Conservation (phyloP, 306 rosid species). For the Sophora flavescens region DNA sequence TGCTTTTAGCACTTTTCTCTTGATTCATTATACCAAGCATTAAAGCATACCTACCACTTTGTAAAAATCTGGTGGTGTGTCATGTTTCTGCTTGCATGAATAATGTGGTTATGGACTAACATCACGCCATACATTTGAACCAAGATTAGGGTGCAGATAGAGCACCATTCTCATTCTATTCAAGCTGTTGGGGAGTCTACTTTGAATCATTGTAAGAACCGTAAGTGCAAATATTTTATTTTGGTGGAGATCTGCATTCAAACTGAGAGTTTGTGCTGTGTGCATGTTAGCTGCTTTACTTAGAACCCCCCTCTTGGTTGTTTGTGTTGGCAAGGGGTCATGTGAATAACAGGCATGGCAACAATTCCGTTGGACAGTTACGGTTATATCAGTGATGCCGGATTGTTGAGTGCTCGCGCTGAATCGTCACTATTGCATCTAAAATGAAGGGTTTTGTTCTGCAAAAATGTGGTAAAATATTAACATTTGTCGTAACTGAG, state of each 20-base stretch:
- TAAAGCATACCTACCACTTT: conserved; percentile 27
- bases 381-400: not conserved
- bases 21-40: conserved; percentile 42
- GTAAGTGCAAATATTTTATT: not conserved
- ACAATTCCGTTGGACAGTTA: not conserved
- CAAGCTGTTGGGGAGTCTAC: not conserved
- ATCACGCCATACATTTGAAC: conserved; percentile 8
- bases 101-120: conserved; percentile 12
- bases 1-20: conserved; percentile 40
- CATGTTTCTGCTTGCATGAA: conserved; percentile 16
- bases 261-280: not conserved
- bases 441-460: not conserved
- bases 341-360: not conserved
- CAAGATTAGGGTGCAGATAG: not conserved
- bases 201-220: not conserved
- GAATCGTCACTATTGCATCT: not conserved
- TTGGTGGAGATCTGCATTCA: not conserved
- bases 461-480: not conserved
- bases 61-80: not conserved
- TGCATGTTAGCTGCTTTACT: too few relatives aligned
- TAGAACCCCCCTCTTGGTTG: too few relatives aligned
- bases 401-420: not conserved
- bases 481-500: not conserved
- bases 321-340: not conserved
- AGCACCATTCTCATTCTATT: not conserved